Percentiles rank a stretch among this genome's conserved stretches.
These are phyloP conservation scores for Neoarthrinium moseri DNA, from an alignment of 2,329 filamentous ascomycete genomes.

Conservation along the genomic window DNA sequence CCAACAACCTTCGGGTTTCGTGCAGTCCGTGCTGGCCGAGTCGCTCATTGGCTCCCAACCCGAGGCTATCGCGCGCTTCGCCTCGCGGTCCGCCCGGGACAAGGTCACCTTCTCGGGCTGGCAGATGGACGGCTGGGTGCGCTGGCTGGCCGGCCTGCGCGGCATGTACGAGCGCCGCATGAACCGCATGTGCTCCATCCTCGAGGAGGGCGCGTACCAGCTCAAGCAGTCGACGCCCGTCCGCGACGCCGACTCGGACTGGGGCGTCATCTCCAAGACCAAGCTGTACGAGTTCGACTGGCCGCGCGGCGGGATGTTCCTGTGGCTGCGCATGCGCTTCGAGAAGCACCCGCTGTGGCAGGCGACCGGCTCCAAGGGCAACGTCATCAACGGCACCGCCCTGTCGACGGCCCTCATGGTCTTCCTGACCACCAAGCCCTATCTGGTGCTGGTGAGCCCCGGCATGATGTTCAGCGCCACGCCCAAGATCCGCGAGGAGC, in stretches of 20 bases:
- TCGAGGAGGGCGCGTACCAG: constrained; percentile 67
- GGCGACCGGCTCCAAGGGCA: constrained; percentile 28
- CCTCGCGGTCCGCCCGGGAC: constrained; percentile 44
- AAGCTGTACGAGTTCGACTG: constrained; percentile 74
- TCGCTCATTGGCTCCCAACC: constrained; percentile 71
- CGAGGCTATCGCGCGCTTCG: constrained; percentile 41
- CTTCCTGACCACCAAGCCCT: constrained; percentile 66
- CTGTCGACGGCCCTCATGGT: constrained; percentile 69
- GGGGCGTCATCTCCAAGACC: constrained; percentile 74
- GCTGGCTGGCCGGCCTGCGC: constrained; percentile 83
- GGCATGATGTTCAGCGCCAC: constrained; percentile 74
- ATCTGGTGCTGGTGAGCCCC: constrained; percentile 67
- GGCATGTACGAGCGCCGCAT: constrained; percentile 84
- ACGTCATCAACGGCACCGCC: constrained; percentile 49
- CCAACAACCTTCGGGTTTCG: constrained; percentile 85
- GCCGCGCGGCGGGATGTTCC: constrained; percentile 88
- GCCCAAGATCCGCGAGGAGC: constrained; percentile 51
- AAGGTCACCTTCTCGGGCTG: constrained; percentile 58
- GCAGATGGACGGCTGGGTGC: constrained; percentile 83
- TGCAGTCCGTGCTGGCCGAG: constrained; percentile 78
- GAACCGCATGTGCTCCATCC: constrained; percentile 70
- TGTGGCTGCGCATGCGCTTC: constrained; percentile 76
- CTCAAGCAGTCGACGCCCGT: constrained; percentile 60
- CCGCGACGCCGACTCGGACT: constrained; percentile 54
- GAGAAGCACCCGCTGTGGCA: constrained; percentile 69